These are phyloP conservation scores for Chlamydomonas incerta DNA, from an alignment of 139 green algal genomes.

Conservation along the genomic window DNA sequence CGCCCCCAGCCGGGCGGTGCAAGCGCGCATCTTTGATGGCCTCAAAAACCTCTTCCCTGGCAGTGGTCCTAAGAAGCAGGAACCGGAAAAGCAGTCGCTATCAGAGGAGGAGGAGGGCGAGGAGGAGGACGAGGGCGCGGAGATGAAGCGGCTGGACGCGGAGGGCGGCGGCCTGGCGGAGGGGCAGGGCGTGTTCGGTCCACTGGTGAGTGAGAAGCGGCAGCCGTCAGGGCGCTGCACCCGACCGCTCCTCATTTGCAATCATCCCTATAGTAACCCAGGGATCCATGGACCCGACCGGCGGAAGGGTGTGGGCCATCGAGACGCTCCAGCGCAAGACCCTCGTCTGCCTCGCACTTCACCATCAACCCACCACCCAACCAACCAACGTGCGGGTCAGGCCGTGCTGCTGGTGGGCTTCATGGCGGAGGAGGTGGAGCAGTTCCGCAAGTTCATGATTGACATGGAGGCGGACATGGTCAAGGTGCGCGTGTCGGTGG, in stretches of 20 bases:
- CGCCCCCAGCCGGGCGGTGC: not conserved
- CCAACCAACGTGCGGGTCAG: not conserved
- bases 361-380: no score
- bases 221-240: no score
- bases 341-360: no score
- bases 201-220: not conserved
- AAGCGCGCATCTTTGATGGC: constrained; percentile 20
- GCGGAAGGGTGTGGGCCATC: no score
- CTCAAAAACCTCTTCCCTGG: constrained; percentile 15
- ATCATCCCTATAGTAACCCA: no score
- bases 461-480: constrained; percentile 63
- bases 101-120: not conserved
- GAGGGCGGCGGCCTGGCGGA: constrained; percentile 21
- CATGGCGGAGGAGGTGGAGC: constrained; percentile 45
- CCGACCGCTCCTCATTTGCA: no score
- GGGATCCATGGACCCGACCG: no score
- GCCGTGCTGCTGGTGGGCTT: constrained; percentile 54
- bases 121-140: not conserved
- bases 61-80: no score
- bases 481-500: constrained; percentile 40
- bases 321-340: no score
- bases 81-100: not conserved
- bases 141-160: constrained; percentile 17
- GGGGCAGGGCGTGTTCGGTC: constrained; percentile 21
- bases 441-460: constrained; percentile 38